Evolutionary conservation across 2,329 filamentous ascomycete species (phyloP), one percentile per base, ranked within the genome.

Genomic region (Penicillium freii): DNA sequence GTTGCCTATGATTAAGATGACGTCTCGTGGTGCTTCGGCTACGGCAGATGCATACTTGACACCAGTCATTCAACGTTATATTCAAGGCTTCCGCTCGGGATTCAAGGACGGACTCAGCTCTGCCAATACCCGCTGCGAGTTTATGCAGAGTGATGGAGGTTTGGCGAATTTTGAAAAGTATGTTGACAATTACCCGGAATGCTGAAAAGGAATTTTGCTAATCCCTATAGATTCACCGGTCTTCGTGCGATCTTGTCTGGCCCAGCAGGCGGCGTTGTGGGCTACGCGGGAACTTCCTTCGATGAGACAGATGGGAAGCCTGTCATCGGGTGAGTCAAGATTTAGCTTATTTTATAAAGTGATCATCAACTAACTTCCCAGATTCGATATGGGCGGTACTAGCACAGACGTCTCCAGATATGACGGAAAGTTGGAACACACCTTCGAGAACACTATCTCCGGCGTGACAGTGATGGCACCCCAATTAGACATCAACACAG

Each of bases 391-490:
- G 92, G 91, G 91, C 36, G 92, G 92, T 15, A 97, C 92, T 0
- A 92, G 88, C 56, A 97, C 92, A 0, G 92, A 97, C 72, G 73
- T 96, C 9, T 95, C 90, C 34, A 82, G 92, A 47, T 97, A 93
- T 66, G 90, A 89, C 57, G 92, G 92, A 17, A 82, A 90, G 52
- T 93, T 96, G 67, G 92, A 96, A 67, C 92, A 97, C 67, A 91
- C 95, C 0, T 96, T 96, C 65, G 92, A 96, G 75, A 96, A 92
- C 0, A 96, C 91, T 0, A 95, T 91, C 1, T 92, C 92, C 0
- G 92, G 92, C n/a, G 90, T 96, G 1, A 93, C 92, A 0, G 94
- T 96, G 27, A 92, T 96, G 68, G 92, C 90, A 1, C 92, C 92
- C 0, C 92, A 96, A 69, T 82, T 96, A 0, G 92, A 96, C 69